Base-by-base conservation (phyloP, 129 eudicot species). In the Silybum marianum region DNA sequence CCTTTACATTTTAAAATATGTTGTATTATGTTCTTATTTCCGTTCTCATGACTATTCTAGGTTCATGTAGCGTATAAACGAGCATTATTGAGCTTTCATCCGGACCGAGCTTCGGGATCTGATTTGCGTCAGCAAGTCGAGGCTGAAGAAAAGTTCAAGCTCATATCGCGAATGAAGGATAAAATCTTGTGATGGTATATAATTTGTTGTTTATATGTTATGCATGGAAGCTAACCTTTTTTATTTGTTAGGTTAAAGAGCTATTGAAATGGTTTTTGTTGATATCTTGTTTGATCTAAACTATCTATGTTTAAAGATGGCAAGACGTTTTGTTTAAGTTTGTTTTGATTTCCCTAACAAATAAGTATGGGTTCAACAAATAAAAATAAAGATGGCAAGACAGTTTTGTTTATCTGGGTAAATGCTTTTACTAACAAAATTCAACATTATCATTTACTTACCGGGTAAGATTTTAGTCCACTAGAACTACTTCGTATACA, bases 91-190 rank as follows among this genome's bases (percentile, higher is more conserved):
- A 82, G 82, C 32, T 94, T 88, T 79, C 98, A 91, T 69, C 98
- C 95, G 1, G 97, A 94, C 42, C 83, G 95, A 74, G 83, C 91
- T 84, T 67, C 88, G 2, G 79, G 75, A 75, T 77, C 86, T 46
- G 92, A 91, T 71, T 40, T 89, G 69, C 88, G 83, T 1, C 84
- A 84, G 80, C 97, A 90, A 65, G 98, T 94, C 2, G 97, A 91
- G 83, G 93, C 95, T 0, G 97, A 94, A 79, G 98, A 94, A 71
- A 94, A 86, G 81, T 94, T 91, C 80, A 94, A 94, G 87, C 95
- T 94, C 78, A 87, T 91, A 26, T 84, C 82, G 13, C 89, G 89
- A 81, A 86, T 91, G 88, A 94, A 87, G 91, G 92, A 87, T 71
- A 91, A 84, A 80, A 82, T 86, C 44, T 66, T 83, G 36, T 36